These are phyloP conservation scores for Spinacia oleracea DNA, from an alignment of 179 eudicot genomes.

Conservation along the genomic window DNA sequence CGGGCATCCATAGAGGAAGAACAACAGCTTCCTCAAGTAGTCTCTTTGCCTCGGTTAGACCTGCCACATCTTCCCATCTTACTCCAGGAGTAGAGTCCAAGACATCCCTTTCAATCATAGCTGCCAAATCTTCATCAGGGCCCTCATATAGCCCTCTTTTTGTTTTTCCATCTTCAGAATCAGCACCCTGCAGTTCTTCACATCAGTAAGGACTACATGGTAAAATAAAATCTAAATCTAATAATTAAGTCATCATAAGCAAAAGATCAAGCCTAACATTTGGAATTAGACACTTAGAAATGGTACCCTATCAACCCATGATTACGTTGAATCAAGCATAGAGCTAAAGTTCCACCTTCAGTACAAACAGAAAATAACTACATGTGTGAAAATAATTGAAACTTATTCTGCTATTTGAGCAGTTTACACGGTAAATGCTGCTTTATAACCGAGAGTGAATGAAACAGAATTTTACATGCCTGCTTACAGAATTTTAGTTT, in stretches of 20 bases:
- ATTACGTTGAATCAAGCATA: neutral
- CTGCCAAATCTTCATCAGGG: conserved; percentile 96
- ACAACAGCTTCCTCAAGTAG: conserved; percentile 99
- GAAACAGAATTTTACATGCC: neutral
- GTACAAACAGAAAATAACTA: neutral
- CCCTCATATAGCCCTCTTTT: conserved; percentile 88
- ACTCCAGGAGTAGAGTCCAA: conserved; percentile 92
- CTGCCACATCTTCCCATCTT: conserved; percentile 98
- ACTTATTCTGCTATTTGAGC: neutral
- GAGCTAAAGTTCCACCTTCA: neutral
- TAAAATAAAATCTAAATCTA: neutral
- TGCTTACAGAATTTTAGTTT: neutral
- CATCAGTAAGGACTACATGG: neutral
- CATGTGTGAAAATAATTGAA: neutral
- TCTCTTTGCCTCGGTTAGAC: conserved; percentile 90
- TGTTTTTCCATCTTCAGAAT: conserved; percentile 87
- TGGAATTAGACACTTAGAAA: neutral
- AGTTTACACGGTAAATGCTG: neutral
- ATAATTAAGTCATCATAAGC: neutral
- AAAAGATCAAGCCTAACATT: neutral
- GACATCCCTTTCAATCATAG: conserved; percentile 99
- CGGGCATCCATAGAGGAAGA: conserved; percentile 98
- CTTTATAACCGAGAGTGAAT: neutral
- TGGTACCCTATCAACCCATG: neutral
- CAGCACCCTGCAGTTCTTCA: conserved; percentile 60